Conservation (phyloP, 148 eudicot genomes). For the Spergularia marina region DNA sequence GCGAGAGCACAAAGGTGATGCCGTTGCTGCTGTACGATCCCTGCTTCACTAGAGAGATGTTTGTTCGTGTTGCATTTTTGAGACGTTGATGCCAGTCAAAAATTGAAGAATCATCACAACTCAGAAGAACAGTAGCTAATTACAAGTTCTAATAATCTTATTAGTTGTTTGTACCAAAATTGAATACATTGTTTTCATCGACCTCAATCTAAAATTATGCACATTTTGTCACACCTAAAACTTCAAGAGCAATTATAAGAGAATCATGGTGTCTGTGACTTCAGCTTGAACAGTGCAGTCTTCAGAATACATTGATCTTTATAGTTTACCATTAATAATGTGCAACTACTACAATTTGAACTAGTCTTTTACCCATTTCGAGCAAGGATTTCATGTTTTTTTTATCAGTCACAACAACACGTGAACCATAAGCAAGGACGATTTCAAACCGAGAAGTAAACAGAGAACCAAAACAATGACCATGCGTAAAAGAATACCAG, state of each 20-base stretch:
- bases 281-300: too few species aligned
- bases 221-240: too few species aligned
- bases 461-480: not conserved
- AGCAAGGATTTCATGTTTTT: not conserved
- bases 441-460: too few species aligned
- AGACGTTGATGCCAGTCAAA: not conserved
- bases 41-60: slow-evolving; percentile 41
- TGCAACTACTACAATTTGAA: not conserved
- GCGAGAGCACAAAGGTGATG: slow-evolving; percentile 97
- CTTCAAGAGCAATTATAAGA: too few species aligned
- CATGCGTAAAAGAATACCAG: not conserved
- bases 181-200: not conserved
- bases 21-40: slow-evolving; percentile 79
- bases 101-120: not conserved
- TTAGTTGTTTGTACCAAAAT: not conserved
- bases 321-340: too few species aligned
- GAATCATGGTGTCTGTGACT: too few species aligned
- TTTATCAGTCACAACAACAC: too few species aligned
- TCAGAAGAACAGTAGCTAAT: not conserved
- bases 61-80: not conserved
- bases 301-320: too few species aligned
- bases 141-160: not conserved
- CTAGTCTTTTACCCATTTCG: not conserved
- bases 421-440: too few species aligned
- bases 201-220: too few species aligned